Evolutionary conservation across 2,329 filamentous ascomycete genomes (phyloP).

Genomic region (Harringtonia lauricola): DNA sequence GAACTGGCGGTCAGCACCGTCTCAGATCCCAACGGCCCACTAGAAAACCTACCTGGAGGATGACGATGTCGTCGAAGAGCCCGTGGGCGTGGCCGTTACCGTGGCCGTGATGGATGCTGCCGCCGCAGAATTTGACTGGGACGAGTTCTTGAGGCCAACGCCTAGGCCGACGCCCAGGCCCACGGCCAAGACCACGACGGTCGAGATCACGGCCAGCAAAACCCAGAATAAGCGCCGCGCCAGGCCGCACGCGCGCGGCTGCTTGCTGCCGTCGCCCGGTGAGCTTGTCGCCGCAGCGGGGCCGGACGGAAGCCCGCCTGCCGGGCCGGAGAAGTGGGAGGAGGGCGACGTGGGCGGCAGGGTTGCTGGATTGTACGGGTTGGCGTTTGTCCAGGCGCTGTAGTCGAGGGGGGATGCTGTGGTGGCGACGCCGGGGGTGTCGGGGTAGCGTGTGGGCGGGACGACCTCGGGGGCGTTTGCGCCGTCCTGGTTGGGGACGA

Average conservation of each 20-base stretch:
- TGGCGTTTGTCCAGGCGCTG: not conserved
- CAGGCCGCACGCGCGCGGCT: slow-evolving; percentile 17
- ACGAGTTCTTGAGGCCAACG: slow-evolving; percentile 13
- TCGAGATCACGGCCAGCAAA: slow-evolving; percentile 14
- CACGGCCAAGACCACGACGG: slow-evolving; percentile 19
- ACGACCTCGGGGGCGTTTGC: not conserved
- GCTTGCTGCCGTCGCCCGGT: not conserved
- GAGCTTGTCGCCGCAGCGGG: too few species aligned
- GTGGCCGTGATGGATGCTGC: not conserved
- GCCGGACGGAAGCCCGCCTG: too few species aligned
- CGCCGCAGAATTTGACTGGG: not conserved
- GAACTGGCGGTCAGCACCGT: too few species aligned
- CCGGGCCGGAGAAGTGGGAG: not conserved
- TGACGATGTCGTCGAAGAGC: not conserved
- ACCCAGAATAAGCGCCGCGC: slow-evolving; percentile 17
- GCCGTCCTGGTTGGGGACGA: not conserved
- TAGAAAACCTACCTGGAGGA: too few species aligned
- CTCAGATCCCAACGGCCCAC: too few species aligned
- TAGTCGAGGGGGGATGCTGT: not conserved
- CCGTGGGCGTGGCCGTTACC: not conserved
- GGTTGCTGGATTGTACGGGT: not conserved
- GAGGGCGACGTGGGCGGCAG: too few species aligned
- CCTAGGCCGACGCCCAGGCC: slow-evolving; percentile 22
- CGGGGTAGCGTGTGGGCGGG: not conserved
- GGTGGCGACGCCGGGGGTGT: not conserved